A percentile compares a stretch with the other conserved stretches of the same genome.
Conservation (phyloP, 1,284 basidiomycete species). For the Malassezia furfur region DNA sequence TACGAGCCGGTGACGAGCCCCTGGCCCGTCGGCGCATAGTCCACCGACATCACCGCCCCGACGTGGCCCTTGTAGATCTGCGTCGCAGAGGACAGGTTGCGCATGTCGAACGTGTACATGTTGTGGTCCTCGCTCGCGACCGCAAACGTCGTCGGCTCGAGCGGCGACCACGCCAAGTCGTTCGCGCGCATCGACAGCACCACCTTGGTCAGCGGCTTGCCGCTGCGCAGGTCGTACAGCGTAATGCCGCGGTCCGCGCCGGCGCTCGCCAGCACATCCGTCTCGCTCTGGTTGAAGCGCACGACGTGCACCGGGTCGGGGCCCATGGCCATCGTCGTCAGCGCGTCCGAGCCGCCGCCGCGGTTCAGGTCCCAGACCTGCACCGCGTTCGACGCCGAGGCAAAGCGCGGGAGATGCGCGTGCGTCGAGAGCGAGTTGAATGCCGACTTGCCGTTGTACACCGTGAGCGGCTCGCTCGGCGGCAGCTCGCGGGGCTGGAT, state of each 20-base stretch:
- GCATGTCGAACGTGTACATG: slow-evolving; percentile 93
- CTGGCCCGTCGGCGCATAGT: slow-evolving; percentile 69
- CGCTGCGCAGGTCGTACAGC: slow-evolving; percentile 88
- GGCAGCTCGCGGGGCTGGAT: slow-evolving; percentile 25
- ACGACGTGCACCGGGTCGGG: slow-evolving; percentile 78
- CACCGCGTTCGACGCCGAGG: slow-evolving; percentile 82
- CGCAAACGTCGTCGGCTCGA: slow-evolving; percentile 79
- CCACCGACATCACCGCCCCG: slow-evolving; percentile 62
- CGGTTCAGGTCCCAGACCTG: slow-evolving; percentile 95
- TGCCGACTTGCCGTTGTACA: slow-evolving; percentile 38
- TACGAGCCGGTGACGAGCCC: slow-evolving; percentile 93
- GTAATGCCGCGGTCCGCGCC: slow-evolving; percentile 91
- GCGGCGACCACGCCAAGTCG: slow-evolving; percentile 85
- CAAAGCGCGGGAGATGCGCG: slow-evolving; percentile 73
- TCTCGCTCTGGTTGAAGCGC: slow-evolving; percentile 85
- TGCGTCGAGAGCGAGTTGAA: slow-evolving; percentile 86
- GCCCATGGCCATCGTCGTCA: slow-evolving; percentile 42
- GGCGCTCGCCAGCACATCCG: slow-evolving; percentile 81
- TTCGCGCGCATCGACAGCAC: slow-evolving; percentile 66
- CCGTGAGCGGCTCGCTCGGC: slow-evolving; percentile 35
- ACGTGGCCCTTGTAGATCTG: slow-evolving; percentile 98
- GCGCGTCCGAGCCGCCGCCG: slow-evolving; percentile 58
- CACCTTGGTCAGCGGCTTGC: slow-evolving; percentile 80
- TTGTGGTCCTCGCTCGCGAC: slow-evolving; percentile 97
- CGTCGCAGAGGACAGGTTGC: slow-evolving; percentile 69